A percentile compares a stretch with the other conserved stretches of the same genome.
These are phyloP conservation scores for Candida silvatica DNA, from an alignment of 805 yeast species.

Conservation along the genomic window DNA sequence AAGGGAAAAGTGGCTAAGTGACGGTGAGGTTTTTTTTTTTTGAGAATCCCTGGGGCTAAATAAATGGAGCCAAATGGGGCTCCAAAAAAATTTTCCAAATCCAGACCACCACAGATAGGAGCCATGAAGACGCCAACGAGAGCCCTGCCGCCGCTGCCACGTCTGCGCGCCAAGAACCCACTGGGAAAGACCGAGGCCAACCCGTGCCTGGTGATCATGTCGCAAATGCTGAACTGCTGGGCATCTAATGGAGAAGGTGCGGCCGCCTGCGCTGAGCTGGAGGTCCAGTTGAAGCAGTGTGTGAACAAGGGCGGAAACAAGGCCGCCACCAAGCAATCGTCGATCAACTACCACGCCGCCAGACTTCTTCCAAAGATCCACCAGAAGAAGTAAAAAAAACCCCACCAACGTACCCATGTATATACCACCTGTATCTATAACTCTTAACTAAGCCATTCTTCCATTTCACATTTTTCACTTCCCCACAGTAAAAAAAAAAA, in stretches of 20 bases:
- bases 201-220: conserved; percentile 75
- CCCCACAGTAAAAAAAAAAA: too few species aligned
- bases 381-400: conserved; percentile 23
- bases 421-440: too few species aligned
- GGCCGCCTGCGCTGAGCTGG: conserved; percentile 54
- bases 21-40: too few species aligned
- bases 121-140: conserved; percentile 14
- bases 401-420: too few species aligned
- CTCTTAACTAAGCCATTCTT: too few species aligned
- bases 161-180: conserved; percentile 62
- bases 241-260: conserved; percentile 88
- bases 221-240: conserved; percentile 88
- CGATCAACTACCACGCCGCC: conserved; percentile 47
- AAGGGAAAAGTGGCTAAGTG: too few species aligned
- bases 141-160: conserved; percentile 62
- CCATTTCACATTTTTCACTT: too few species aligned
- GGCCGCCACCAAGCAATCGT: conserved; percentile 31
- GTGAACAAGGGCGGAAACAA: conserved; percentile 38
- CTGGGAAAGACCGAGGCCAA: conserved; percentile 48
- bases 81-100: too few species aligned
- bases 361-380: conserved; percentile 49
- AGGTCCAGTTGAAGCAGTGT: conserved; percentile 64
- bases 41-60: too few species aligned
- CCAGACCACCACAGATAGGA: not conserved
- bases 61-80: too few species aligned